Conservation (phyloP, 352 stramenopile species). For the Pilasporangium apinafurcum region DNA sequence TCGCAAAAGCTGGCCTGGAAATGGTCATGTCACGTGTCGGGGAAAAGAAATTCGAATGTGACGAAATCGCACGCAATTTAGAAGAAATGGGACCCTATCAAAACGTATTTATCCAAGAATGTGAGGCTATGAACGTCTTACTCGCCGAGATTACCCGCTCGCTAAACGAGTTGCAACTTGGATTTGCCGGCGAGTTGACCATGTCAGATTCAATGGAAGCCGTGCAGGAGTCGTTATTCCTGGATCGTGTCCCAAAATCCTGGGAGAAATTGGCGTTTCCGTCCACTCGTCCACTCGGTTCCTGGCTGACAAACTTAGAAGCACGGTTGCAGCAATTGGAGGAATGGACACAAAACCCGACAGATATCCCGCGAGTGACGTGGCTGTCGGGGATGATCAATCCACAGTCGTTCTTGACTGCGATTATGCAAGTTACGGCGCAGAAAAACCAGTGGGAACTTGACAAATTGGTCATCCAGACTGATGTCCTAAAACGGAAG, state of each 20-base stretch:
- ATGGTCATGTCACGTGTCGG: slow-evolving; percentile 94
- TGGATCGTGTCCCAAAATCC: slow-evolving; percentile 88
- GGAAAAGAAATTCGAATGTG: slow-evolving; percentile 97
- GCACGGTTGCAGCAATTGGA: slow-evolving; percentile 91
- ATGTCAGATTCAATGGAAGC: slow-evolving; percentile 98
- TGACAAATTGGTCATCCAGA: slow-evolving; percentile 97
- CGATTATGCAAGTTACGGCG: slow-evolving; percentile 97
- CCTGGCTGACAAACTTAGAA: slow-evolving; percentile 93
- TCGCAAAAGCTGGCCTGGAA: slow-evolving; percentile 86
- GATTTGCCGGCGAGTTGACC: slow-evolving; percentile 95
- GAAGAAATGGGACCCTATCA: slow-evolving; percentile 94
- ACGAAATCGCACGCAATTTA: slow-evolving; percentile 91
- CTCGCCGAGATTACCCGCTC: slow-evolving; percentile 94
- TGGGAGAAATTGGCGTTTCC: slow-evolving; percentile 96
- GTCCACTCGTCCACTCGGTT: slow-evolving; percentile 84
- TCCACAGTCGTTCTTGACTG: slow-evolving; percentile 95
- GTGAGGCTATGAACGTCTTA: slow-evolving; percentile 96
- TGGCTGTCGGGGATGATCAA: slow-evolving; percentile 95
- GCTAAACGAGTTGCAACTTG: slow-evolving; percentile 95
- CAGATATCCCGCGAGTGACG: slow-evolving; percentile 95
- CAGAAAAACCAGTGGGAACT: slow-evolving; percentile 96
- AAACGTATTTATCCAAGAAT: slow-evolving; percentile 98
- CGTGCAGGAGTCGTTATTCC: slow-evolving; percentile 91
- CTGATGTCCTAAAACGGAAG: slow-evolving; percentile 94
- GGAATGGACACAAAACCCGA: slow-evolving; percentile 95